Evolutionary conservation across 2,329 filamentous ascomycete genomes (phyloP).

Genomic region (Diaporthe australafricana): DNA sequence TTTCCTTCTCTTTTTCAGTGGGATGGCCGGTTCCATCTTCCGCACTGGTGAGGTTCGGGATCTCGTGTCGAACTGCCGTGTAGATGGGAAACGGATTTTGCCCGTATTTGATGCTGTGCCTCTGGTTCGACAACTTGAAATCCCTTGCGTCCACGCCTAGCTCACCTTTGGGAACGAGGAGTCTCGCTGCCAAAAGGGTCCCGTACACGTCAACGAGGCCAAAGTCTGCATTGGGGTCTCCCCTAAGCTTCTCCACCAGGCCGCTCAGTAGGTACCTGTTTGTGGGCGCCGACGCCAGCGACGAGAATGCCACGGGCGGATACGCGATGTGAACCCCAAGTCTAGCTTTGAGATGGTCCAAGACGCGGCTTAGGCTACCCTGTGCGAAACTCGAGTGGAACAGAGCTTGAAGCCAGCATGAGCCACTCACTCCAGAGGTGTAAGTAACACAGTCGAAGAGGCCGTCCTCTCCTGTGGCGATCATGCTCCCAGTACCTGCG

Average conservation of each 20-base stretch:
- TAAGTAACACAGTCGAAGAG: conserved; percentile 96
- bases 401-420: conserved; percentile 92
- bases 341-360: conserved; percentile 88
- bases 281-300: conserved; percentile 88
- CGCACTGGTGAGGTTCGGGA: conserved; percentile 70
- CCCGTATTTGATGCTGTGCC: conserved; percentile 79
- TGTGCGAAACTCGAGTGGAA: conserved; percentile 84
- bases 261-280: conserved; percentile 92
- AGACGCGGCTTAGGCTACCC: conserved; percentile 74
- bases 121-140: conserved; percentile 92
- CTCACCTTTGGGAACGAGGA: conserved; percentile 89
- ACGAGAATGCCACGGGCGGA: conserved; percentile 83
- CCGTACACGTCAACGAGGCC: conserved; percentile 96
- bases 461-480: conserved; percentile 86
- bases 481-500: conserved; percentile 87
- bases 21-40: conserved; percentile 48
- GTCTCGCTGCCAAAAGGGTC: conserved; percentile 82
- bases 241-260: conserved; percentile 90
- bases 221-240: conserved; percentile 82
- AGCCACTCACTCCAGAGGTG: conserved; percentile 93
- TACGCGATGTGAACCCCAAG: conserved; percentile 92
- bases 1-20: conserved; percentile 63
- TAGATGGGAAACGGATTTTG: conserved; percentile 93
- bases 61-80: conserved; percentile 94
- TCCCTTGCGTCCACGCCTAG: conserved; percentile 80